Evolutionary conservation across 345 rosid genomes (phyloP).

Genomic region (Microcos paniculata): DNA sequence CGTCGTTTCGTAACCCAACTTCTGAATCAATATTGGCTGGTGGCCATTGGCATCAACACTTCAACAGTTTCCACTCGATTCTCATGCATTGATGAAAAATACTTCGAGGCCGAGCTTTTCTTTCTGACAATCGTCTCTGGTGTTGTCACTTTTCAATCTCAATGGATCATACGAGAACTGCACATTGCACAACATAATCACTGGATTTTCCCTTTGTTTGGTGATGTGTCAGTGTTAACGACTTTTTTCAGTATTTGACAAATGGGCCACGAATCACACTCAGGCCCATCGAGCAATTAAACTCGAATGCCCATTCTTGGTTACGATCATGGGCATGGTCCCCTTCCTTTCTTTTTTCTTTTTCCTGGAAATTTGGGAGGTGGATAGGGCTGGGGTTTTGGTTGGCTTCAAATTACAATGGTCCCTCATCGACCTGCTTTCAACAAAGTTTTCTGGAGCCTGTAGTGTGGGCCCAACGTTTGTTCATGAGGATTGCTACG

Average conservation of each 20-base stretch:
- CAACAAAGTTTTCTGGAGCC: not conserved
- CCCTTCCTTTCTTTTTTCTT: not conserved
- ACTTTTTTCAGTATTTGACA: slow-evolving; percentile 2
- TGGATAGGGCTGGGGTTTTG: not conserved
- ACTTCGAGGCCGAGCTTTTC: not conserved
- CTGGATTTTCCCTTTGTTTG: slow-evolving; percentile 6
- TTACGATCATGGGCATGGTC: not conserved
- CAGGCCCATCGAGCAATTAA: not conserved
- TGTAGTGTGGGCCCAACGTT: not conserved
- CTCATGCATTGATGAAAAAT: not conserved
- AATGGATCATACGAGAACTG: not conserved
- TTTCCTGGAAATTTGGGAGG: not conserved
- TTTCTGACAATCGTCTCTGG: not conserved
- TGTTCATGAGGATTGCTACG: not conserved
- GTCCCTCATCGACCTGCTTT: not conserved
- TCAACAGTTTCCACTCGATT: not conserved
- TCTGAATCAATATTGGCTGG: not conserved
- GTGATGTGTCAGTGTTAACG: not conserved
- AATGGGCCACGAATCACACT: not conserved
- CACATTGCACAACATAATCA: not conserved
- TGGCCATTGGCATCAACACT: not conserved
- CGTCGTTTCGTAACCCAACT: not conserved
- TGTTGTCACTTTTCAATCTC: not conserved
- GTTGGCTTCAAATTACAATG: not conserved
- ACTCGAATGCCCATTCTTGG: no score